Base-by-base conservation (phyloP, 306 rosid genomes). In the Clitoria ternatea region DNA sequence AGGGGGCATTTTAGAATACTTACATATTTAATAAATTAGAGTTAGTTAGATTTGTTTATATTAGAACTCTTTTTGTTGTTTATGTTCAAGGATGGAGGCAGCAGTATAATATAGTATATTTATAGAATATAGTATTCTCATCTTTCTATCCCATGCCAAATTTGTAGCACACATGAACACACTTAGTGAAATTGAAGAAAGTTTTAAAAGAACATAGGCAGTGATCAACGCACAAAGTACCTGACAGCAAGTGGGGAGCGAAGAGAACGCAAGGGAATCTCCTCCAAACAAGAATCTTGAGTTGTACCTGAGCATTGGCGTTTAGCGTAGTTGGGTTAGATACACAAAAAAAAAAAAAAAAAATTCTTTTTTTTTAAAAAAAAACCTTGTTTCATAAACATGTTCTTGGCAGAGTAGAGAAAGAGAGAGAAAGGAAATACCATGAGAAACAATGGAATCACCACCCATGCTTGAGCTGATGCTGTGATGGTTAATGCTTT, bases 241-340 rank as follows among this genome's bases (percentile, higher is more conserved):
- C 96, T 69, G 70, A 73, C 33, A 73, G 55, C 37, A 60, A 77
- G 45, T 5, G 74, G 4, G 18, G 71, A n/a, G 12, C 44, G 61
- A 63, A 84, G 50, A 53, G 89, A 79, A 67, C 80, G 35, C 26
- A 14, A 69, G 36, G 83, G 42, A 56, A 33, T 84, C 6, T 71
- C 79, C 40, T 76, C 77, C 32, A 59, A 45, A 11, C 62, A 79
- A 32, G 73, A 86, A 65, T 52, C 85, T 73, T 78, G 80, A 14
- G 69, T 84, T 84, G 81, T 69, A 82, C 57, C 61, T 68, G 8
- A 22, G n/a, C 39, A 50, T 33, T 36, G 7, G 24, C n/a, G 27
- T 3, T 17, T 13, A 37, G 40, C 19, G 42, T 24, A 52, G 12
- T 33, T 12, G 7, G 9, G 22, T 30, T 20, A 57, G 42, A 66